Percentiles rank a stretch among this genome's conserved stretches.
Conservation (phyloP, 805 yeast species). For the Ogataea haglerorum region DNA sequence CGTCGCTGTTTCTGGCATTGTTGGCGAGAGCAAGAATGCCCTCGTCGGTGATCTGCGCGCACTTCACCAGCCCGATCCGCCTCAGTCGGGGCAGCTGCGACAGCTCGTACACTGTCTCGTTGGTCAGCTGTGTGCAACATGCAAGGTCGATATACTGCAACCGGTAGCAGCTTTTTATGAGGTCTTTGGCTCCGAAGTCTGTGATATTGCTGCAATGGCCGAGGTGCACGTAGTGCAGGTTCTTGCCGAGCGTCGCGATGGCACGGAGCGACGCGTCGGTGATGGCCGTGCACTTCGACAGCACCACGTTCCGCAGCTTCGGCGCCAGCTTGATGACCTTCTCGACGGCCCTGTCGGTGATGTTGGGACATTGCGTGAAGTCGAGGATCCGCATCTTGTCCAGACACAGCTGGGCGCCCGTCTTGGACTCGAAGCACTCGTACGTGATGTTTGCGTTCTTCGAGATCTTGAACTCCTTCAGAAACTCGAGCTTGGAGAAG, state of each 20-base stretch:
- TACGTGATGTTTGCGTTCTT: slow-evolving; percentile 69
- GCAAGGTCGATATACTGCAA: slow-evolving; percentile 93
- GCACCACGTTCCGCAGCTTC: slow-evolving; percentile 76
- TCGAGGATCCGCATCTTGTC: slow-evolving; percentile 79
- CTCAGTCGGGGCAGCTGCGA: slow-evolving; percentile 75
- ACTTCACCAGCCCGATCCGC: slow-evolving; percentile 91
- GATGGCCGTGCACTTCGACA: slow-evolving; percentile 83
- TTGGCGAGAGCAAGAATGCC: slow-evolving; percentile 67
- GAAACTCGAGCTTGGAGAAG: slow-evolving; percentile 59
- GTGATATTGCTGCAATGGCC: slow-evolving; percentile 93
- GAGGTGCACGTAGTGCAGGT: slow-evolving; percentile 82
- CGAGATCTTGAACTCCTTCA: slow-evolving; percentile 82
- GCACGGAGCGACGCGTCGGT: slow-evolving; percentile 78
- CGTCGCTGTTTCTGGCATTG: slow-evolving; percentile 55
- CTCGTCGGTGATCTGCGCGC: slow-evolving; percentile 80
- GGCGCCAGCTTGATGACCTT: slow-evolving; percentile 76
- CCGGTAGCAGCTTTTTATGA: slow-evolving; percentile 76
- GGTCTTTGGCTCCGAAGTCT: slow-evolving; percentile 75
- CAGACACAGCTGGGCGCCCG: slow-evolving; percentile 34
- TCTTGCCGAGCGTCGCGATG: slow-evolving; percentile 69
- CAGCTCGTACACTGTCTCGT: slow-evolving; percentile 72
- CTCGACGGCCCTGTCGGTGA: slow-evolving; percentile 77
- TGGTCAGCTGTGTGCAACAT: slow-evolving; percentile 86
- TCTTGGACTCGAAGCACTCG: slow-evolving; percentile 46
- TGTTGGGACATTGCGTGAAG: slow-evolving; percentile 75